Evolutionary conservation across 305 asterid genomes (phyloP).

Genomic region (Fraxinus sp.): DNA sequence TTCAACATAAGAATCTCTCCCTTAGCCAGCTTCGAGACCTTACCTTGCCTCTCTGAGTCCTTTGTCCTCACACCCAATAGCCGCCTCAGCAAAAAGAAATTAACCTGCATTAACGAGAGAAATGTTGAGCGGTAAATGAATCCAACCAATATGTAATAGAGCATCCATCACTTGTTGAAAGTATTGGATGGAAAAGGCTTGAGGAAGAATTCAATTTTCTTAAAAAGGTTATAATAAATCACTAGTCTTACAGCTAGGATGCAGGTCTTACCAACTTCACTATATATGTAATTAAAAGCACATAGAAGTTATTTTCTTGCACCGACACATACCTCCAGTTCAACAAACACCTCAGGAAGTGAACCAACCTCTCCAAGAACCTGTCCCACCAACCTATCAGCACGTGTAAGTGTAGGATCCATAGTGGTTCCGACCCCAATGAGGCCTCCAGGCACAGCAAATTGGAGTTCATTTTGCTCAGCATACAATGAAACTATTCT

Average conservation of each 20-base stretch:
- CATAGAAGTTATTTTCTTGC: neutral
- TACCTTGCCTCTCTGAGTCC: conserved; percentile 85
- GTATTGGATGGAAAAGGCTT: neutral
- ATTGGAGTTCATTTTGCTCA: conserved; percentile 89
- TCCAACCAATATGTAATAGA: neutral
- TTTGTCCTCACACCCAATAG: conserved; percentile 91
- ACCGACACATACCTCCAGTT: conserved; percentile 64
- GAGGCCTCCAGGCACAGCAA: conserved; percentile 97
- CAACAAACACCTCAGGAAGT: conserved; percentile 82
- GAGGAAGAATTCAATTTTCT: neutral
- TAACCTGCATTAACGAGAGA: conserved; percentile 51
- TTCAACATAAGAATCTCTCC: conserved; percentile 93
- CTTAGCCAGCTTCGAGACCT: conserved; percentile 79
- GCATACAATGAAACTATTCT: conserved; percentile 83
- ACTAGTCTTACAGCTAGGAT: neutral
- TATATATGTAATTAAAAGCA: neutral
- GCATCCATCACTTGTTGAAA: neutral
- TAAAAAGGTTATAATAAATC: neutral
- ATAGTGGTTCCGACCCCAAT: conserved; percentile 98
- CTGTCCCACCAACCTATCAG: conserved; percentile 96
- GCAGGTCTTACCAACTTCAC: neutral
- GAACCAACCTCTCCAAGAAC: conserved; percentile 98
- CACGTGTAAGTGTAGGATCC: conserved; percentile 98
- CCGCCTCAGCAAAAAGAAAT: conserved; percentile 83
- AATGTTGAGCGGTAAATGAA: neutral